A percentile compares a stretch with the other conserved stretches of the same genome.
Evolutionary conservation across 345 rosid genomes (phyloP).

Genomic region (Boechera stricta): DNA sequence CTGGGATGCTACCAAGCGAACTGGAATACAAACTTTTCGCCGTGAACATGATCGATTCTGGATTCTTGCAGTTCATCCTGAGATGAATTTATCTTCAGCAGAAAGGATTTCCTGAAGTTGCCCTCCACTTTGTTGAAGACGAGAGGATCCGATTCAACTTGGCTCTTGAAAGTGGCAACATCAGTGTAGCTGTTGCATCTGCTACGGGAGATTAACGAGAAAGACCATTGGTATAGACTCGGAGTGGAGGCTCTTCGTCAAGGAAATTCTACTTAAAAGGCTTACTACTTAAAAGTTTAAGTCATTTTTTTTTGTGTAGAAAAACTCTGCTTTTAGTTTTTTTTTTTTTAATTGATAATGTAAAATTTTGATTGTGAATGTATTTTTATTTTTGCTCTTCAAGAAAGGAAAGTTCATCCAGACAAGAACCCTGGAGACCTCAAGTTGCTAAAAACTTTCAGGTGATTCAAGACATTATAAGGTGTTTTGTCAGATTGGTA

Average conservation of each 20-base stretch:
- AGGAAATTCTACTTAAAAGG: slow-evolving; percentile 82
- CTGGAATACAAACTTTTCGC: slow-evolving; percentile 91
- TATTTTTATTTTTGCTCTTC: neutral
- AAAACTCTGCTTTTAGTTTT: neutral
- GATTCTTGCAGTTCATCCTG: slow-evolving; percentile 94
- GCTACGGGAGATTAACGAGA: slow-evolving; percentile 92
- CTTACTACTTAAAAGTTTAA: slow-evolving; percentile 80
- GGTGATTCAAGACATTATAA: slow-evolving; percentile 51
- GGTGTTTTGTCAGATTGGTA: slow-evolving; percentile 5
- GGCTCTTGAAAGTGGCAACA: slow-evolving; percentile 94
- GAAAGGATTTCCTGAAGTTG: slow-evolving; percentile 98
- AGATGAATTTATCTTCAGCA: slow-evolving; percentile 95
- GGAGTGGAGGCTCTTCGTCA: slow-evolving; percentile 99
- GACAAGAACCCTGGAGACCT: slow-evolving; percentile 94
- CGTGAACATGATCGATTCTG: slow-evolving; percentile 97
- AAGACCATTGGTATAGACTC: slow-evolving; percentile 87
- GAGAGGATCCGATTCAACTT: slow-evolving; percentile 92
- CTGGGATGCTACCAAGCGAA: slow-evolving; percentile 95
- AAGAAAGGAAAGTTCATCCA: slow-evolving; percentile 95
- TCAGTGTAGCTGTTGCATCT: slow-evolving; percentile 92
- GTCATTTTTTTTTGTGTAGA: neutral
- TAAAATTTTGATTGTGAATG: neutral
- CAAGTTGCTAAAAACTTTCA: slow-evolving; percentile 92
- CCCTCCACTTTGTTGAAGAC: slow-evolving; percentile 95
- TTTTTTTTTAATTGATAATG: neutral